Evolutionary conservation across 208 protist genomes (phyloP).

Genomic region (Crithidia acanthocephali): DNA sequence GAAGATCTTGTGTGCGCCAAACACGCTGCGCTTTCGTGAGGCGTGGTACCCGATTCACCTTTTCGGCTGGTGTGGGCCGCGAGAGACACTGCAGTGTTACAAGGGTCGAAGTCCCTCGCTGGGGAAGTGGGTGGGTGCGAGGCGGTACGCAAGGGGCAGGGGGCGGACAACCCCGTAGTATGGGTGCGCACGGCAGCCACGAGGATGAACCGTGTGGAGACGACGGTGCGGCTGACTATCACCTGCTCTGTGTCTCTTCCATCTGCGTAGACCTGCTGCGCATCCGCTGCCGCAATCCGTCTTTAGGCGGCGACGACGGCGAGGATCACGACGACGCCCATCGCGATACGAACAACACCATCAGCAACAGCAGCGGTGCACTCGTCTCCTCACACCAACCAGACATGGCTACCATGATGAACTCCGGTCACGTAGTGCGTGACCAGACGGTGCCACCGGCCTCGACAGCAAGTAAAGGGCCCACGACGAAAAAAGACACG

Average conservation of each 20-base stretch:
- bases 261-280: slow-evolving; percentile 58
- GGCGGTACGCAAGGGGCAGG: too few relatives aligned
- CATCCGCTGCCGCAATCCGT: slow-evolving; percentile 3
- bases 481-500: neutral
- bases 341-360: too few relatives aligned
- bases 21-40: slow-evolving; percentile 63
- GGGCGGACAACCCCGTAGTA: too few relatives aligned
- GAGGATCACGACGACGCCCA: neutral
- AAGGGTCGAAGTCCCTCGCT: too few relatives aligned
- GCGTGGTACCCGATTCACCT: slow-evolving; percentile 55
- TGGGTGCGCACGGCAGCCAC: neutral
- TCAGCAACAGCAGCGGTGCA: too few relatives aligned
- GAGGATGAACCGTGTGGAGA: neutral
- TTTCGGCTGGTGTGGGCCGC: slow-evolving; percentile 48
- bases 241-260: slow-evolving; percentile 51
- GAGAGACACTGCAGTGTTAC: neutral
- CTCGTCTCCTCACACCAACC: neutral
- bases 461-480: neutral
- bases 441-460: neutral
- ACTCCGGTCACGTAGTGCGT: slow-evolving; percentile 2
- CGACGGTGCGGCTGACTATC: slow-evolving; percentile 17
- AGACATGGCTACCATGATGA: slow-evolving; percentile 12
- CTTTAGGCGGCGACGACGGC: neutral
- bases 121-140: too few relatives aligned
- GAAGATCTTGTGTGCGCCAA: slow-evolving; percentile 42